Evolutionary conservation across 257 asterid species (phyloP).

Genomic region (Solanum chilense): DNA sequence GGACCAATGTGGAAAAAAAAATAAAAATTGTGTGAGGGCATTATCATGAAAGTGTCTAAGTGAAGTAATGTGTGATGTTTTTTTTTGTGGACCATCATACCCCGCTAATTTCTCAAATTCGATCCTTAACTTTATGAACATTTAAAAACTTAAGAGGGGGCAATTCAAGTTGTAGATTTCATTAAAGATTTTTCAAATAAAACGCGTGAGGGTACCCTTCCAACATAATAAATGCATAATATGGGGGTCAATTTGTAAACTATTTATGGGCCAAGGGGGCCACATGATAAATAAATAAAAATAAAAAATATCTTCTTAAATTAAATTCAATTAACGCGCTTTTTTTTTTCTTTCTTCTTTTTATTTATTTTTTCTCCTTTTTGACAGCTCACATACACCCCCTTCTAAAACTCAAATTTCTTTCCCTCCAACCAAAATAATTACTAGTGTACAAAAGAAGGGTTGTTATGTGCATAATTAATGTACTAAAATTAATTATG

Average conservation of each 20-base stretch:
- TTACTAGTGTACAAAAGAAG: neutral
- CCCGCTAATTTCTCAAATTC: neutral
- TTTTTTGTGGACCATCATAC: neutral
- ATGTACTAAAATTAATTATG: too few species aligned
- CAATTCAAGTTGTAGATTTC: neutral
- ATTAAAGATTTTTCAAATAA: neutral
- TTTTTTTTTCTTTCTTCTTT: neutral
- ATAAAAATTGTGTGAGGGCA: neutral
- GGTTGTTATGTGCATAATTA: neutral
- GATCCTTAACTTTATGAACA: neutral
- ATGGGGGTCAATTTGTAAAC: neutral
- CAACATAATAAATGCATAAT: neutral
- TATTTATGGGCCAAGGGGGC: neutral
- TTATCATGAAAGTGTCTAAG: neutral
- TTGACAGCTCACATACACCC: neutral
- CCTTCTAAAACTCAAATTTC: neutral
- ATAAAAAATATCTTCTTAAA: neutral
- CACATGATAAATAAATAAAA: neutral
- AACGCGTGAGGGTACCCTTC: neutral
- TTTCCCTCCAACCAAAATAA: neutral
- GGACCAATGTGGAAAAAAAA: neutral
- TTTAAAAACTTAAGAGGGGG: neutral
- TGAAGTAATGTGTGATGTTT: constrained; percentile 1
- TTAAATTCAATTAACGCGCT: neutral
- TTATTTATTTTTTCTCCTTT: too few species aligned